phyloP scores from a whole-genome alignment of 192 early-diverging fungal genomes.

The Backusella liffmaniae region DNA sequence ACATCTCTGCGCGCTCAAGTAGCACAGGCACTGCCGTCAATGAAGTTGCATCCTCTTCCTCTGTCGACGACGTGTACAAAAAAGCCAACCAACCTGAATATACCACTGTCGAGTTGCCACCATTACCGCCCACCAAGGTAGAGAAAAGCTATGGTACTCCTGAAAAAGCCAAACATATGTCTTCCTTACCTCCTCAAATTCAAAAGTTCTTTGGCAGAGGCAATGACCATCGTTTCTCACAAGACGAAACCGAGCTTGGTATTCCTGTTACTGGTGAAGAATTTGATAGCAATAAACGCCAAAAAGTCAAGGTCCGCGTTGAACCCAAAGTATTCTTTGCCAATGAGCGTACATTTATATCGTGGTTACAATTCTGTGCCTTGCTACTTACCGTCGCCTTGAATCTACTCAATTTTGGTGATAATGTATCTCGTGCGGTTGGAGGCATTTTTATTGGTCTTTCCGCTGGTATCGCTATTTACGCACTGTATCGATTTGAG shows the following conservation, averaged over 20 bases:
- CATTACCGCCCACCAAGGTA: not conserved
- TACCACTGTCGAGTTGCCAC: not conserved
- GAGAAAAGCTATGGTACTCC: not conserved
- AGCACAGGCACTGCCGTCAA: not conserved
- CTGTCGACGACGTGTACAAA: not conserved
- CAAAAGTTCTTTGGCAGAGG: constrained; percentile 5
- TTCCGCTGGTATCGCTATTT: constrained; percentile 28
- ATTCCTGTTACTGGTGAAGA: not conserved
- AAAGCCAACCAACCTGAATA: not conserved
- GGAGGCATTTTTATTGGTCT: constrained; percentile 49
- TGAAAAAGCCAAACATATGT: not conserved
- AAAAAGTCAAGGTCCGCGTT: constrained; percentile 57
- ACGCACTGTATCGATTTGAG: constrained; percentile 37
- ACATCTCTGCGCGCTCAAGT: not conserved
- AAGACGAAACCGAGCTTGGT: not conserved
- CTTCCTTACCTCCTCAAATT: not conserved
- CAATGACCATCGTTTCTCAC: not conserved
- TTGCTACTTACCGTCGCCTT: constrained; percentile 68
- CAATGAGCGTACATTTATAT: constrained; percentile 86
- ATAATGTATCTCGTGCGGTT: constrained; percentile 46
- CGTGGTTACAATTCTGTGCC: constrained; percentile 80
- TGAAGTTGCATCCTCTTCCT: not conserved
- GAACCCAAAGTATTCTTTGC: constrained; percentile 90
- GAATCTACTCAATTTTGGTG: constrained; percentile 75
- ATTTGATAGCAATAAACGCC: constrained; percentile 18